Evolutionary conservation across 2,329 filamentous ascomycete species (phyloP).

Genomic region (Sporothrix sp.): DNA sequence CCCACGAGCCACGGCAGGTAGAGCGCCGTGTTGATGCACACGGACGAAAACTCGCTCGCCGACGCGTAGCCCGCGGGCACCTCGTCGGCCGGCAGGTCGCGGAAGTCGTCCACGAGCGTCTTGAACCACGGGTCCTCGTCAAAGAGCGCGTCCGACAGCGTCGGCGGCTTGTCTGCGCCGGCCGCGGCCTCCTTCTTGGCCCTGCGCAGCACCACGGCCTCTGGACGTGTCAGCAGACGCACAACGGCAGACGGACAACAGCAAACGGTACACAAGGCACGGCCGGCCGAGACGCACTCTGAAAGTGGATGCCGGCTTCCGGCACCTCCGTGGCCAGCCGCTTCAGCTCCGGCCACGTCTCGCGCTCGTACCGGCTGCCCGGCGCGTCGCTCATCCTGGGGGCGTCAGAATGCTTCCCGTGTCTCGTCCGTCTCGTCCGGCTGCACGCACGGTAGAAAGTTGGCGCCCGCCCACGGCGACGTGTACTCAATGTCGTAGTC

Average conservation of each 20-base stretch:
- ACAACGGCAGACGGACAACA: too few relatives aligned
- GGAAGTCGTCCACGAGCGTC: constrained; percentile 61
- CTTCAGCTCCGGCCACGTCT: constrained; percentile 54
- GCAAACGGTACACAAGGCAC: background rate
- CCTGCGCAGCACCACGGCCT: constrained; percentile 42
- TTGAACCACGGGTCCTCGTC: constrained; percentile 63
- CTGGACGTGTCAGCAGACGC: constrained; percentile 24
- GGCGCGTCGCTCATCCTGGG: constrained; percentile 35
- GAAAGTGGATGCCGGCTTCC: constrained; percentile 73
- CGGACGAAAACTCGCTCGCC: constrained; percentile 66
- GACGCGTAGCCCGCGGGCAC: constrained; percentile 58
- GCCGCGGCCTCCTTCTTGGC: constrained; percentile 47
- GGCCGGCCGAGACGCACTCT: constrained; percentile 36
- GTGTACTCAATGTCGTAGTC: constrained; percentile 89
- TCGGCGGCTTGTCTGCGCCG: constrained; percentile 28
- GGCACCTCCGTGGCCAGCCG: constrained; percentile 54
- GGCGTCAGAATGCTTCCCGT: too few relatives aligned
- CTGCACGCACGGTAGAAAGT: constrained; percentile 58
- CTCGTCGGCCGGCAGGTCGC: constrained; percentile 46
- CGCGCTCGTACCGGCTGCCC: constrained; percentile 47
- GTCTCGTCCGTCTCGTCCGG: background rate
- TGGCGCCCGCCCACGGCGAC: constrained; percentile 81
- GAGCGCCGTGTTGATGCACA: constrained; percentile 84
- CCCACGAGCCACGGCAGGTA: constrained; percentile 81
- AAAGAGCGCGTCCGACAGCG: constrained; percentile 54